Base-by-base conservation (phyloP, 1,284 basidiomycete species). In the Leucoagaricus sp. region DNA sequence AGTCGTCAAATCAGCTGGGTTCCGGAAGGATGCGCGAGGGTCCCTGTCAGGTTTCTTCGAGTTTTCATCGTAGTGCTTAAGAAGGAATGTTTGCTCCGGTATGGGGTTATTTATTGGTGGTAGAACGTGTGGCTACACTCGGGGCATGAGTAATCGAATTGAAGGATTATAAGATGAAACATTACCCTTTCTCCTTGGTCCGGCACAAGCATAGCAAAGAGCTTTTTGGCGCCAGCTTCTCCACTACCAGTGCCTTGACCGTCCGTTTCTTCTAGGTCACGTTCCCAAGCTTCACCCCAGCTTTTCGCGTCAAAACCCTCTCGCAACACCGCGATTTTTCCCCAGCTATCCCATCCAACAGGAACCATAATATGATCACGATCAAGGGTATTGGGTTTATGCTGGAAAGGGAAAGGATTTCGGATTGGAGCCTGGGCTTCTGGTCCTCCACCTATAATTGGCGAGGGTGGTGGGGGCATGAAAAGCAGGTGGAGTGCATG, bases 321-420 rank as follows among this genome's bases (percentile, higher is more conserved):
- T 48, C 94, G 79, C 54, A 98, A 74, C 2, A 98, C 91, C 2
- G 82, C 81, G 61, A 98, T 98, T 78, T 98, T 98, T 2, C 94
- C 95, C 91, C 93, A 98, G 61, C 90, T 93, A 70, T 99, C 96
- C 97, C 96, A 99, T 2, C 96, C 97, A 1, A 91, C 82, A 1
- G 96, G 97, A 0, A 99, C 87, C 47, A 97, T 82, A 48, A 99
- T 90, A 7, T 86, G 88, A 65, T 98, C 95, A 29, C 95, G 84
- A 68, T 99, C 96, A 25, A 98, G 79, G 0, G 93, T 91, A 67
- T 97, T 98, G 0, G 96, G 89, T 60, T 90, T 89, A 58, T 93
- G 84, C 2, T 81, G 74, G 73, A 98, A 98, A 0, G 92, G 87
- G 72, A 97, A 97, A 0, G 88, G 83, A 60, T 91, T 90, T 42